Percentiles rank a stretch among this genome's conserved stretches.
phyloP scores from a whole-genome alignment of 805 yeast genomes.

The Kazachstania kunashirensis region DNA sequence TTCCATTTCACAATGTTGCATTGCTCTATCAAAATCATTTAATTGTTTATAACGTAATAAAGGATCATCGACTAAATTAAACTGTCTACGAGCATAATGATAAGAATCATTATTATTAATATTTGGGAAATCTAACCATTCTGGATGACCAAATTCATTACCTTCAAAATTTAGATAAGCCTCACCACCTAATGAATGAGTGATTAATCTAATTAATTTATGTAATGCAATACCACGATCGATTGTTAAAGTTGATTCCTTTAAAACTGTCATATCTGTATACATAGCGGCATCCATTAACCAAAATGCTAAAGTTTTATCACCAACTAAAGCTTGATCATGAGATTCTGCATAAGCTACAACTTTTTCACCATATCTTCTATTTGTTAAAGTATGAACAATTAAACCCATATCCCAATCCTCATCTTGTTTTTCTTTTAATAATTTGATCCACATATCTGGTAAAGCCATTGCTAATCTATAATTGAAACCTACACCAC shows the following conservation, averaged over 20 bases:
- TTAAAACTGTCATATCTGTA: conserved; percentile 77
- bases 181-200: conserved; percentile 92
- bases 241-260: conserved; percentile 64
- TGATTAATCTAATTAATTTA: conserved; percentile 78
- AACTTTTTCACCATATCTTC: conserved; percentile 81
- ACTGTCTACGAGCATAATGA: conserved; percentile 92
- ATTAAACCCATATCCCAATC: conserved; percentile 85
- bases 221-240: conserved; percentile 89
- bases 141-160: conserved; percentile 97
- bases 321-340: conserved; percentile 97
- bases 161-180: conserved; percentile 95
- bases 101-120: conserved; percentile 78
- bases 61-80: conserved; percentile 74
- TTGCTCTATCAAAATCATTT: conserved; percentile 72
- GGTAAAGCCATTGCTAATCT: conserved; percentile 95
- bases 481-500: conserved; percentile 93
- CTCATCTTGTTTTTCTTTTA: conserved; percentile 77
- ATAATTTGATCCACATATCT: conserved; percentile 95
- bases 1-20: conserved; percentile 66
- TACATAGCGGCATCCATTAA: conserved; percentile 98
- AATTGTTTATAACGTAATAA: conserved; percentile 69
- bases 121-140: conserved; percentile 97
- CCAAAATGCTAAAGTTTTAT: conserved; percentile 95
- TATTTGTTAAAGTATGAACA: conserved; percentile 71
- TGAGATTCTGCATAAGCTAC: conserved; percentile 91